Percentiles rank a stretch among this genome's conserved stretches.
Conservation (phyloP, 1,284 basidiomycete species). For the Sutorius eximius region DNA sequence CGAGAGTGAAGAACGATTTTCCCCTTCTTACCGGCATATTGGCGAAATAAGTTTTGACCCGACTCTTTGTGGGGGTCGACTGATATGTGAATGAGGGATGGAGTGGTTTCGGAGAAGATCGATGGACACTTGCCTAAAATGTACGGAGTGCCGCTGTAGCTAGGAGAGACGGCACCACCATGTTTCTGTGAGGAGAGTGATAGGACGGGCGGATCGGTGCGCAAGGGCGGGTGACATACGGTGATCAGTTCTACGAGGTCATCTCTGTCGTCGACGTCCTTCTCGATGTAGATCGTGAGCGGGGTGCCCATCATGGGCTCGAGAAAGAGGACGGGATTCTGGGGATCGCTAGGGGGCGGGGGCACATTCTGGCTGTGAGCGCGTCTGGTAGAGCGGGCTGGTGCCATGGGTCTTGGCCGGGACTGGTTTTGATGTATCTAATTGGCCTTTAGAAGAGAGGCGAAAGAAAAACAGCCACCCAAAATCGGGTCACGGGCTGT, state of each 20-base stretch:
- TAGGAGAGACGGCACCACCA: conserved; percentile 67
- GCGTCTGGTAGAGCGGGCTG: conserved; percentile 57
- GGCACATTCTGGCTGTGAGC: conserved; percentile 35
- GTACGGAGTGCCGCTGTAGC: conserved; percentile 73
- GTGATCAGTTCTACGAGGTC: conserved; percentile 59
- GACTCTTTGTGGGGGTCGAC: conserved; percentile 68
- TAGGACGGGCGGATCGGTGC: conserved; percentile 2
- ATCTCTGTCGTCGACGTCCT: conserved; percentile 71
- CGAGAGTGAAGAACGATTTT: conserved; percentile 69
- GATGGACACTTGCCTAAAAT: conserved; percentile 61
- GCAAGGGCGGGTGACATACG: conserved; percentile 40
- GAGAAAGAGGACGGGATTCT: conserved; percentile 54
- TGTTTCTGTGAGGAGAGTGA: conserved; percentile 52
- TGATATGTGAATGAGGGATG: conserved; percentile 15
- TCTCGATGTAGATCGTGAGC: conserved; percentile 72
- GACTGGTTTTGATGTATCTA: conserved; percentile 28
- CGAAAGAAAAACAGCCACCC: conserved; percentile 22
- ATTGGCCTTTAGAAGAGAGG: conserved; percentile 23
- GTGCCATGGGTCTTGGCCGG: conserved; percentile 75
- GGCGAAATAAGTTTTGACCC: conserved; percentile 76
- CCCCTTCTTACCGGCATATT: conserved; percentile 73
- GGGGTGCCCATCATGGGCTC: conserved; percentile 78
- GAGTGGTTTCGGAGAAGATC: conserved; percentile 12
- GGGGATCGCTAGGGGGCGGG: conserved; percentile 30
- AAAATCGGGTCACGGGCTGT: conserved; percentile 18